A percentile compares a stretch with the other conserved stretches of the same genome.
Evolutionary conservation across 2,329 filamentous ascomycete genomes (phyloP).

Genomic region (Talaromyces funiculosus): DNA sequence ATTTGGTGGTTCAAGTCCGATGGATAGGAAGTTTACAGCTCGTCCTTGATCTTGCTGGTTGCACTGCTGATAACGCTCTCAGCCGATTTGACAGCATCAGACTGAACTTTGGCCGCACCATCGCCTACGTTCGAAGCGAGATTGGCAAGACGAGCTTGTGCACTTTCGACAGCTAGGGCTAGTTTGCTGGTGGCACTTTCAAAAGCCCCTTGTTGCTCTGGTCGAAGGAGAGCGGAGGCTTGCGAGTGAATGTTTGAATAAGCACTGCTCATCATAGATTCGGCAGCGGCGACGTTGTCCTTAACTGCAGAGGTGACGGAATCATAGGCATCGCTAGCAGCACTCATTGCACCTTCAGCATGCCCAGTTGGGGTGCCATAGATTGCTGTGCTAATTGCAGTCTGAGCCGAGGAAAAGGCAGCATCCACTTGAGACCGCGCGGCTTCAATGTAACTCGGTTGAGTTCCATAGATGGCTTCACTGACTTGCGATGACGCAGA

Average conservation of each 20-base stretch:
- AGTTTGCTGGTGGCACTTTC: conserved; percentile 25
- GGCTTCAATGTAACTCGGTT: conserved; percentile 46
- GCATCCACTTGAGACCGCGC: conserved; percentile 21
- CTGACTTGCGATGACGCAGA: conserved; percentile 47
- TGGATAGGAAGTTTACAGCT: conserved; percentile 39
- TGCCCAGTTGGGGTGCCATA: conserved; percentile 51
- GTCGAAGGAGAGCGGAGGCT: neutral
- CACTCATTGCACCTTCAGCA: conserved; percentile 41
- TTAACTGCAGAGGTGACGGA: conserved; percentile 43
- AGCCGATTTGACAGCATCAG: conserved; percentile 42
- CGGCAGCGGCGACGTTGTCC: conserved; percentile 20
- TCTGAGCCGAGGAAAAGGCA: conserved; percentile 51
- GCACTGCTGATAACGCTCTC: conserved; percentile 43
- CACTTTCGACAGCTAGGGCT: conserved; percentile 1
- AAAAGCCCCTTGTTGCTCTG: conserved; percentile 21
- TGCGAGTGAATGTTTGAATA: neutral
- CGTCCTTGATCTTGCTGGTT: conserved; percentile 46
- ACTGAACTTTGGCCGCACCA: conserved; percentile 29
- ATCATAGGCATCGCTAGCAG: conserved; percentile 40
- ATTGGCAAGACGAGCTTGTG: conserved; percentile 28
- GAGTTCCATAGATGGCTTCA: conserved; percentile 52
- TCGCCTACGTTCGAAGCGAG: conserved; percentile 29
- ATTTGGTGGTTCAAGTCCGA: neutral
- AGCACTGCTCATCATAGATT: neutral
- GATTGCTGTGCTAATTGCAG: conserved; percentile 52